Base-by-base conservation (phyloP, 1,139 yeast genomes). In the Yamadazyma songkhlaensis region DNA sequence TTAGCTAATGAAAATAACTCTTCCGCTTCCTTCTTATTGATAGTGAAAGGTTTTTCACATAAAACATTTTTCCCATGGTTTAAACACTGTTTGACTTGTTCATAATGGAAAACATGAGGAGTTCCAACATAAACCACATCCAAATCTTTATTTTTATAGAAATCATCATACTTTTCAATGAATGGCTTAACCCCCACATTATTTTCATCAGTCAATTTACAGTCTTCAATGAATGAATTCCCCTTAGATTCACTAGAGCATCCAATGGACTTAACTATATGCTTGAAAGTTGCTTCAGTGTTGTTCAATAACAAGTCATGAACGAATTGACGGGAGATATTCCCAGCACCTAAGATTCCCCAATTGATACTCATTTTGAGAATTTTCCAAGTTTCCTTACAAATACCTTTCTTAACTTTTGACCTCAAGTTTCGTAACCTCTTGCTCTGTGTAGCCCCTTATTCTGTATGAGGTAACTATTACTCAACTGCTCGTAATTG, bases 21-120 rank as follows among this genome's bases (percentile, higher is more conserved):
- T 25, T 61, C 51, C 8, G 78, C 65, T 39, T 79, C 81, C 26
- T 54, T 55, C 3, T 59, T 59, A 46, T 77, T 80, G 36, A 80
- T 67, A 2, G 82, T 71, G 46, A 77, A 65, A 2, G 86, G 82
- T 55, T 80, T 80, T 50, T 80, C 86, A 49, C 81, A 74, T 37
- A 80, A 61, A 15, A 79, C 81, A 53, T 79, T 77, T 36, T 60
- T 57, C 10, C 75, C 78, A 25, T 72, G 64, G n/a, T 64, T 57
- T 44, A 80, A 59, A 11, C 82, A 80, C 32, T 60, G 53, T 36
- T 68, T 59, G 15, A 72, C 73, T 43, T 70, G 72, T 28, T 67
- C 70, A 42, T 73, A 70, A 56, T 80, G 86, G 45, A 64, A 61
- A 9, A 68, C 59, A 56, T 80, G 84, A 3, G 84, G 84, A 3